A percentile compares a stretch with the other conserved stretches of the same genome.
These are phyloP conservation scores for Nicotiana tabacum DNA, from an alignment of 257 asterid species.

Conservation along the genomic window DNA sequence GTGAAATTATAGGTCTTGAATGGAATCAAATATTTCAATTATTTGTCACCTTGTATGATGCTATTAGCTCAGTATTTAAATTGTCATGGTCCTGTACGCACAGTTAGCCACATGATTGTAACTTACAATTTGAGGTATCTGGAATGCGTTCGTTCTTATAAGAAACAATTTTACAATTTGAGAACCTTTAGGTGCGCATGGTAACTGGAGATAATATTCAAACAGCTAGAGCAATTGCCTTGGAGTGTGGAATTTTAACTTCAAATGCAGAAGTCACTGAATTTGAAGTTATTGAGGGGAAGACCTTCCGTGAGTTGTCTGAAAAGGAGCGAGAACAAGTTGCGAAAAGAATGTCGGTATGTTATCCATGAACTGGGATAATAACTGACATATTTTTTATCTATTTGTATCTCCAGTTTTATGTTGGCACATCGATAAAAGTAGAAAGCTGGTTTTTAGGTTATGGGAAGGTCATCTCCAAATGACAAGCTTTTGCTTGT, in stretches of 20 bases:
- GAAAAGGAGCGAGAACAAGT: constrained; percentile 68
- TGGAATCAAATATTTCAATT: not conserved
- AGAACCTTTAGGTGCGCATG: constrained; percentile 72
- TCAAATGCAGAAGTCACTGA: constrained; percentile 53
- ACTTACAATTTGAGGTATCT: not conserved
- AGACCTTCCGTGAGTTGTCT: constrained; percentile 69
- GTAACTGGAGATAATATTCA: constrained; percentile 94
- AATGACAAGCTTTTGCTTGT: constrained; percentile 92
- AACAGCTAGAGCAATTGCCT: constrained; percentile 92
- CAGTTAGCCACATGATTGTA: not conserved
- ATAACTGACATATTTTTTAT: not conserved
- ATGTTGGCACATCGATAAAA: constrained; percentile 11
- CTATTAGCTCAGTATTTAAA: not conserved
- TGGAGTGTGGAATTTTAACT: constrained; percentile 85
- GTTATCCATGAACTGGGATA: constrained; percentile 17
- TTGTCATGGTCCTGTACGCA: not conserved
- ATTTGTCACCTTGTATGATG: not conserved
- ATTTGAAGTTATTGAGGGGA: constrained; percentile 73
- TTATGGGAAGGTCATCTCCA: constrained; percentile 95
- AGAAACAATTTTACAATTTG: constrained; percentile 4
- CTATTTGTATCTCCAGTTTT: not conserved
- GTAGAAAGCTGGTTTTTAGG: constrained; percentile 38
- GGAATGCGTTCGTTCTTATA: not conserved
- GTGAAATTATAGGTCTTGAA: not conserved
- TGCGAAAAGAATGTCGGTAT: constrained; percentile 57